phyloP scores from a whole-genome alignment of 1,139 yeast species.

The Pichia sp. region DNA sequence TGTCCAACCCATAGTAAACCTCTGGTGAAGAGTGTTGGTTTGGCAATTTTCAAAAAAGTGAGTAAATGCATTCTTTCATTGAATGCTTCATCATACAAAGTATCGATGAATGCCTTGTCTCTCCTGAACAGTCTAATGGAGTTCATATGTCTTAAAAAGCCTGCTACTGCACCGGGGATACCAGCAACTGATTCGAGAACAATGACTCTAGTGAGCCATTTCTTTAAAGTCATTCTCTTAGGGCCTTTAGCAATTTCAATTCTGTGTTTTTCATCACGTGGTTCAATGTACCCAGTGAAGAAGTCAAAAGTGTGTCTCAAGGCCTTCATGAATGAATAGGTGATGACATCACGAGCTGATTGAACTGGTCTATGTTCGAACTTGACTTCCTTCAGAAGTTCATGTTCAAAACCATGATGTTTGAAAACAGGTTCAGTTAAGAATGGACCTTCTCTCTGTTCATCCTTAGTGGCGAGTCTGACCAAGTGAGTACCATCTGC shows the following conservation, averaged over 20 bases:
- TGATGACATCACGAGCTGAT: conserved; percentile 44
- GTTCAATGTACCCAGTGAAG: conserved; percentile 60
- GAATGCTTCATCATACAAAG: conserved; percentile 68
- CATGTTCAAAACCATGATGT: conserved; percentile 32
- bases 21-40: conserved; percentile 57
- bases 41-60: conserved; percentile 59
- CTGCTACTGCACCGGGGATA: conserved; percentile 75
- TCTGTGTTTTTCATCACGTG: conserved; percentile 27
- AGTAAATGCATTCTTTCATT: conserved; percentile 74
- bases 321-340: conserved; percentile 38
- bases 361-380: conserved; percentile 49
- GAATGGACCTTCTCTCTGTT: conserved; percentile 13
- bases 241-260: conserved; percentile 17
- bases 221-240: conserved; percentile 52
- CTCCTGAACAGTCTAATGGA: conserved; percentile 53
- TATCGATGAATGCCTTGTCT: conserved; percentile 74
- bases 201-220: conserved; percentile 64
- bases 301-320: conserved; percentile 51
- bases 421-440: conserved; percentile 26
- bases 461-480: conserved; percentile 9
- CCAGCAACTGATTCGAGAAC: conserved; percentile 73
- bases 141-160: conserved; percentile 59
- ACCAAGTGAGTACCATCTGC: conserved; percentile 7
- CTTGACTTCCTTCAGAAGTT: conserved; percentile 41
- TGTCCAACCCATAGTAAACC: conserved; percentile 56